phyloP scores from a whole-genome alignment of 371 early-diverging fungal genomes.

The Pancytospora philotis region DNA sequence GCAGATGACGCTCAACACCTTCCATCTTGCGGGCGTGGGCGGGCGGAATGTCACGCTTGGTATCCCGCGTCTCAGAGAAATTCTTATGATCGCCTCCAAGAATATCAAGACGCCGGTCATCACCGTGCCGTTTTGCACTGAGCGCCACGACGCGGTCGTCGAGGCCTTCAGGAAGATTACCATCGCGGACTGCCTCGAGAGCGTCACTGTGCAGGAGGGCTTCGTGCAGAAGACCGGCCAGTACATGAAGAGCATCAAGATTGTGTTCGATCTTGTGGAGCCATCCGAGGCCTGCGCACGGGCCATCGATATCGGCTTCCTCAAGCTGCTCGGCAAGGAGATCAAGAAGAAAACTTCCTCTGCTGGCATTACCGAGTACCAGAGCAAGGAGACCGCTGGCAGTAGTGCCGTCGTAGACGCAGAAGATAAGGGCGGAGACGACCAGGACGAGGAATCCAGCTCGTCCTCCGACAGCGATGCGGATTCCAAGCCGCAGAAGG shows the following conservation, averaged over 20 bases:
- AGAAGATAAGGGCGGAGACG: constrained; percentile 15
- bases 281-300: constrained; percentile 10
- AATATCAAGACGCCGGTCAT: constrained; percentile 84
- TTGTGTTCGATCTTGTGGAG: constrained; percentile 29
- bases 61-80: constrained; percentile 97
- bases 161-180: constrained; percentile 16
- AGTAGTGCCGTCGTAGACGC: constrained; percentile 9
- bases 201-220: constrained; percentile 33
- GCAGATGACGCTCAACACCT: constrained; percentile 99
- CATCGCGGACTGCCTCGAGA: constrained; percentile 38
- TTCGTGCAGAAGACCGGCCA: constrained; percentile 27
- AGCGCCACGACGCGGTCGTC: neutral
- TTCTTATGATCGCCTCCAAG: constrained; percentile 92
- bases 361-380: constrained; percentile 19
- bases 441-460: constrained; percentile 11
- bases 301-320: constrained; percentile 39
- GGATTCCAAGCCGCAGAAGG: constrained; percentile 46
- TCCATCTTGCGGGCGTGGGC: constrained; percentile 99
- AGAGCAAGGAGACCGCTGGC: constrained; percentile 3
- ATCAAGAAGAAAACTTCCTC: constrained; percentile 32
- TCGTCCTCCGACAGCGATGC: constrained; percentile 5
- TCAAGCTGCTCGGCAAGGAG: constrained; percentile 37
- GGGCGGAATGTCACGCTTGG: constrained; percentile 96
- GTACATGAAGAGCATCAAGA: constrained; percentile 29
- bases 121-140: constrained; percentile 66